These are phyloP conservation scores for Nematodospora valgi DNA, from an alignment of 805 yeast species.

Conservation along the genomic window DNA sequence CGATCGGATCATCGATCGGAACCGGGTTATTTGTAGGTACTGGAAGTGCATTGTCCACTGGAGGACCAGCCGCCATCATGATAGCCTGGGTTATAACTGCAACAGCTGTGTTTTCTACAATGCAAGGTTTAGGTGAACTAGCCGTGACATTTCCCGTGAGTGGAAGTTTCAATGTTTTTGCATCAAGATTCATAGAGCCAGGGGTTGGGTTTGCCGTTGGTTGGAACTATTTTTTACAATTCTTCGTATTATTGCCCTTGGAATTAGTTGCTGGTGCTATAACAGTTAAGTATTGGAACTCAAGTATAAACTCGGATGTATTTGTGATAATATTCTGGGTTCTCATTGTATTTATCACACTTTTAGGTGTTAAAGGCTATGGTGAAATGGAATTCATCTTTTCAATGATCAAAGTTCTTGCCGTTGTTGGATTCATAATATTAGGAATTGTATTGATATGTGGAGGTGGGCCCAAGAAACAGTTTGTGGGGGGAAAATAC, in stretches of 20 bases:
- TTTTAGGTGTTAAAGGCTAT: slow-evolving; percentile 51
- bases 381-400: slow-evolving; percentile 58
- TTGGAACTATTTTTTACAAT: slow-evolving; percentile 30
- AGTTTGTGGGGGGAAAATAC: slow-evolving; percentile 44
- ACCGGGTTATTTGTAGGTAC: slow-evolving; percentile 68
- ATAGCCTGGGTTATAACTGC: slow-evolving; percentile 58
- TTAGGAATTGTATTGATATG: slow-evolving; percentile 46
- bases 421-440: slow-evolving; percentile 47
- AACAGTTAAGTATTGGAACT: slow-evolving; percentile 54
- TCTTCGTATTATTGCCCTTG: slow-evolving; percentile 45
- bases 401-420: slow-evolving; percentile 44
- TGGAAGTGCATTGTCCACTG: slow-evolving; percentile 53
- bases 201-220: slow-evolving; percentile 53
- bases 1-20: slow-evolving; percentile 67
- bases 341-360: slow-evolving; percentile 43
- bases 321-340: slow-evolving; percentile 55
- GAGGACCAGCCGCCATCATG: slow-evolving; percentile 62
- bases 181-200: slow-evolving; percentile 55
- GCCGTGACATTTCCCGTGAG: slow-evolving; percentile 60
- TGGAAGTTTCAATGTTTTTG: slow-evolving; percentile 63
- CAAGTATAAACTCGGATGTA: slow-evolving; percentile 49
- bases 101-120: slow-evolving; percentile 53
- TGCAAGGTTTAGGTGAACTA: slow-evolving; percentile 60
- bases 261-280: slow-evolving; percentile 57
- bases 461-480: slow-evolving; percentile 51